Evolutionary conservation across 257 asterid species (phyloP), one percentile per base, ranked within the genome.

Genomic region (Solanum boliviense): DNA sequence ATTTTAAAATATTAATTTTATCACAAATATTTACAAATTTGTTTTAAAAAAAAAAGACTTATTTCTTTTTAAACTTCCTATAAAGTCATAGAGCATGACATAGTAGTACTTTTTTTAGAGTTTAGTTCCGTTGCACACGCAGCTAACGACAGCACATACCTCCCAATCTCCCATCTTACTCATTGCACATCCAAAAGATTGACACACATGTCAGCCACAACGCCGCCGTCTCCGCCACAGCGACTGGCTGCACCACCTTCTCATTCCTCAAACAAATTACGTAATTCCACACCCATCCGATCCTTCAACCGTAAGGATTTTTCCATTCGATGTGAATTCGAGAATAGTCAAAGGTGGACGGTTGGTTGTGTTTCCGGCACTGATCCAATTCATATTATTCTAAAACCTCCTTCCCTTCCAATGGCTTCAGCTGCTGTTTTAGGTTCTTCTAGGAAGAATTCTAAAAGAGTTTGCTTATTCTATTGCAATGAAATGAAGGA

Each of bases 401-500:
- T 97, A 32, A 95, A 97, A 84, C 98, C 98, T n/a, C 96, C 98
- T 10, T 87, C 89, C 10, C 89, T 87, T 84, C 91, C 98, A 3
- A 56, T 91, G 25, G 88, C 87, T 85, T 70, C 89, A 2, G 89
- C 93, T 93, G 82, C 93, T 46, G 89, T 94, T 4, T 39, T 94
- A 88, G 93, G 89, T 67, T 88, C 95, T 5, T 68, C 92, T 39
- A 70, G 84, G 34, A 92, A 91, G 89, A 89, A 73, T 52, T 88
- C 91, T 23, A 97, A 95, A 88, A 94, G 91, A 91, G 94, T 97
- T 12, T 95, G 95, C 73, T 94, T 97, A 27, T 97, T 95, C 87
- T 91, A 95, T 90, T 96, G 98, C 90, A 85, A 98, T 20, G 99
- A 97, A 87, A 96, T 96, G 99, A 92, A 93, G 94, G 95, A 90